Evolutionary conservation across 2,329 filamentous ascomycete species (phyloP).

Genomic region (Fusarium sp.): DNA sequence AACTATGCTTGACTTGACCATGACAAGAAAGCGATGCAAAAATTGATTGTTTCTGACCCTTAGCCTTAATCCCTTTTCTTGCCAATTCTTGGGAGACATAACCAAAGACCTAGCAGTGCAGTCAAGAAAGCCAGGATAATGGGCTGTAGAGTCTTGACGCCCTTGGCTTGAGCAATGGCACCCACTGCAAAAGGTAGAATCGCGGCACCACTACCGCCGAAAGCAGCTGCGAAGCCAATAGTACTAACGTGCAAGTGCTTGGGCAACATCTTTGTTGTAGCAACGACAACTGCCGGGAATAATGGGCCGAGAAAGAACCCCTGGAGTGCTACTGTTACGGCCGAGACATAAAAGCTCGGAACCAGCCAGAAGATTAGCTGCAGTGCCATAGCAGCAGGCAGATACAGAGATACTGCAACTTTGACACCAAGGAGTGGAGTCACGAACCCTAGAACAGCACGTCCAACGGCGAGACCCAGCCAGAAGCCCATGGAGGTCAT

Average conservation of each 20-base stretch:
- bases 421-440: constrained; percentile 77
- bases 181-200: constrained; percentile 72
- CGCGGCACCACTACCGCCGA: constrained; percentile 77
- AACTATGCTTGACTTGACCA: not conserved
- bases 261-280: constrained; percentile 73
- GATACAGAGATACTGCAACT: constrained; percentile 66
- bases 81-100: constrained; percentile 52
- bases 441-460: constrained; percentile 75
- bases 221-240: constrained; percentile 79
- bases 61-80: constrained; percentile 51
- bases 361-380: constrained; percentile 84
- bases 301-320: constrained; percentile 84
- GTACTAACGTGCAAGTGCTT: constrained; percentile 76
- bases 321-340: constrained; percentile 73
- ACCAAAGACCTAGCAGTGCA: constrained; percentile 56
- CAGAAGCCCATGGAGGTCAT: constrained; percentile 83
- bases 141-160: constrained; percentile 65
- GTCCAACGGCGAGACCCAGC: constrained; percentile 78
- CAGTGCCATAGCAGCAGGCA: constrained; percentile 68
- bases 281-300: constrained; percentile 76
- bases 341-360: constrained; percentile 77
- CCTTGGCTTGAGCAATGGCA: constrained; percentile 66
- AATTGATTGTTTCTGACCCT: not conserved
- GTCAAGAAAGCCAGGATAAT: constrained; percentile 61
- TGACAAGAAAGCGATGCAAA: not conserved